Evolutionary conservation across 2,329 filamentous ascomycete species (phyloP), one percentile per base, ranked within the genome.

Genomic region (Talaromyces sp.): DNA sequence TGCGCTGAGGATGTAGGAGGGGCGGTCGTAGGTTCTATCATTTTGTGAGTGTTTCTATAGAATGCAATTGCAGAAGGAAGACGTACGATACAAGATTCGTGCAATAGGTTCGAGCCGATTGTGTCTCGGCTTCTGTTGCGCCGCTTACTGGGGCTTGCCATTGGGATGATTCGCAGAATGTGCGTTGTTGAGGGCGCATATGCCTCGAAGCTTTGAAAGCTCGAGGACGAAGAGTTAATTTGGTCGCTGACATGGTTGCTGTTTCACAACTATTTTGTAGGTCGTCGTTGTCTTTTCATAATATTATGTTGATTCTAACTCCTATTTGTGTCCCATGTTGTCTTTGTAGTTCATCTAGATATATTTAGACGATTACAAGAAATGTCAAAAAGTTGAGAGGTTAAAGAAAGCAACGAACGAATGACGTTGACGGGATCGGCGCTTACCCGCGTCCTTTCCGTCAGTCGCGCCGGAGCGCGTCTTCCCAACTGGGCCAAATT

Each of bases 1-100:
- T 67, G 91, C 89, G 68, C 91, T 89, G 66, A 97, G 87, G 41
- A 95, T 85, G 75, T 92, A 92, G 16, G 95, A 93, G 68, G 96
- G 91, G 63, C 93, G 90, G 78, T 99, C 95, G 78, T 92, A 92
- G 76, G 89, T 90, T 76, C 93, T 96, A 27, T 7, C 47, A 10
- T 37, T 13, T 31, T 31, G 27, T 31, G 27, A 31, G 27, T 6
- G 1, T 6, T 31, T 31, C 27, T 31, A 5, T 6, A 31, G 27
- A 31, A 31, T 7, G 4, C 27, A 31, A 45, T 6, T 22, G 24
- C 16, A 57, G 47, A 27, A 62, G 24, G 24, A 45, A 24, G 9
- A 31, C 56, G 8, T 79, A 86, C 85, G 79, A 78, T 64, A 89
- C 78, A 48, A 88, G 79, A 68, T 83, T 79, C n/a, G 83, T 75